Base-by-base conservation (phyloP, 1,139 yeast species). In the Suhomyces kunorum region DNA sequence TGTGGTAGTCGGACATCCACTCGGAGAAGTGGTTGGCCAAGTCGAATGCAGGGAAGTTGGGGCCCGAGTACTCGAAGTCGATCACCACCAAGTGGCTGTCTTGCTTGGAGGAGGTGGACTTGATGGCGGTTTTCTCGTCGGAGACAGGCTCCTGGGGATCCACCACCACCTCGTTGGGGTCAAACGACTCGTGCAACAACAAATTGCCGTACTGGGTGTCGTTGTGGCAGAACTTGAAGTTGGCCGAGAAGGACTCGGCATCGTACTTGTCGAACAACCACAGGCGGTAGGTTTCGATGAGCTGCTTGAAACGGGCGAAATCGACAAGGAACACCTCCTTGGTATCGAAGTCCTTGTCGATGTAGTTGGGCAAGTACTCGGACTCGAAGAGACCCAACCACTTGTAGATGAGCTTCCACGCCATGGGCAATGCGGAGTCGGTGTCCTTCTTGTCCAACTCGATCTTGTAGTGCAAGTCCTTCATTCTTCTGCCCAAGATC, bases 151-250 rank as follows among this genome's bases (percentile, higher is more conserved):
- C 32, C 6, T 28, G 39, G 15, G 23, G 18, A 19, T 43, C 41
- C 22, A 50, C 46, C 56, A 81, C 37, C 61, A 77, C 60, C 18
- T 66, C 71, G 14, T 56, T 51, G 1, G 63, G 58, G 32, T 66
- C 54, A 38, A 72, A 71, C 2, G 64, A 48, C 39, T 64, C 65
- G 43, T 66, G 69, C 49, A 85, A 76, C 42, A 85, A 66, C 49
- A 92, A 73, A 58, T 92, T 92, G 27, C 98, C 98, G 59, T 92
- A 92, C 61, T 92, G 98, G 1, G 98, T 86, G 63, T 90, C 97
- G 58, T 90, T 90, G 61, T 90, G 98, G 53, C 97, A 88, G 57
- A 92, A 92, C 26, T 79, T 88, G 48, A 85, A 68, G 45, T 71
- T 68, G 11, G 69, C 61, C 27, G 73, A 62, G 42, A 82, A 63